A percentile compares a stretch with the other conserved stretches of the same genome.
phyloP scores from a whole-genome alignment of 1,139 yeast genomes.

The Groenewaldozyma auringiensis region DNA sequence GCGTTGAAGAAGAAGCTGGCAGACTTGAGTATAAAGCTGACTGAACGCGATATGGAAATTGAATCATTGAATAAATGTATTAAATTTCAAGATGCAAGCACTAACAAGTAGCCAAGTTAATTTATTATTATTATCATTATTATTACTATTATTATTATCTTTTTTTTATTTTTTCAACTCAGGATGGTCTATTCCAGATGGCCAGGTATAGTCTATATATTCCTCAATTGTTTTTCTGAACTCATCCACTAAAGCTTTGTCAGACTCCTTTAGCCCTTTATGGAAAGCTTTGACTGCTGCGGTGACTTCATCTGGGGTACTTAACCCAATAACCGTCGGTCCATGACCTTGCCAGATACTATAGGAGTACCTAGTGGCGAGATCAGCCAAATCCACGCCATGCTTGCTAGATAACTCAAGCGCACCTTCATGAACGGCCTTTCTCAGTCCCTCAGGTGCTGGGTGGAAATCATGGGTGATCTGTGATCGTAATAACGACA shows the following conservation, averaged over 20 bases:
- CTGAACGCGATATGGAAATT: constrained; percentile 28
- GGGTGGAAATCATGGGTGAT: constrained; percentile 78
- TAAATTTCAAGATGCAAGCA: not conserved
- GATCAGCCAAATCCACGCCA: constrained; percentile 62
- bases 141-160: not conserved
- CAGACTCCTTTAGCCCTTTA: constrained; percentile 39
- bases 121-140: too few species aligned
- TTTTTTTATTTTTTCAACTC: constrained; percentile 1
- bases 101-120: too few species aligned
- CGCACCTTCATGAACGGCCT: constrained; percentile 50
- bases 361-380: constrained; percentile 72
- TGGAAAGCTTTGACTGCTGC: constrained; percentile 55
- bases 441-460: constrained; percentile 52
- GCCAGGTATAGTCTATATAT: constrained; percentile 64
- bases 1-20: constrained; percentile 27
- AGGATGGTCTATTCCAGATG: constrained; percentile 49
- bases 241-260: constrained; percentile 35
- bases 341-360: constrained; percentile 45
- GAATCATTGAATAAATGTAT: constrained; percentile 15
- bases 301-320: constrained; percentile 52
- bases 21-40: constrained; percentile 26
- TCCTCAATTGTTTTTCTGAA: constrained; percentile 42
- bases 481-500: constrained; percentile 71
- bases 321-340: constrained; percentile 69
- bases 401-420: constrained; percentile 31